Percentiles rank a stretch among this genome's conserved stretches.
Conservation (phyloP, 2,329 filamentous ascomycete genomes). For the Aureobasidium zeae region DNA sequence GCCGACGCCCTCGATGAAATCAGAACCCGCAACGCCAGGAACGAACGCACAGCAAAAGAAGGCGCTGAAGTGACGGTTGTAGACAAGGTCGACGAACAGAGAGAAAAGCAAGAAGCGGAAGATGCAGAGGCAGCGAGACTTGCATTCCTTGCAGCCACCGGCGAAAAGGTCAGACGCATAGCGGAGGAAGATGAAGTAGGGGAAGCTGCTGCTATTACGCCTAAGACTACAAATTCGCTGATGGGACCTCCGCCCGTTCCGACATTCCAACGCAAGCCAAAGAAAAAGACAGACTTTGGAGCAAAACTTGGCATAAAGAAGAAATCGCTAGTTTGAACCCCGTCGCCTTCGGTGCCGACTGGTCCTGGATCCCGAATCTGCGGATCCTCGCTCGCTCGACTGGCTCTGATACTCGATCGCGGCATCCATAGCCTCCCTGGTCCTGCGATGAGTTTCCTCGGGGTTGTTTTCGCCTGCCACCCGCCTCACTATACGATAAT, state of each 20-base stretch:
- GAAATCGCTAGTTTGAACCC: slow-evolving; percentile 39
- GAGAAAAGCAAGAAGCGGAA: slow-evolving; percentile 62
- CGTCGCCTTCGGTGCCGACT: background rate
- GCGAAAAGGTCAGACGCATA: slow-evolving; percentile 44
- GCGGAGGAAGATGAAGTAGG: slow-evolving; percentile 41
- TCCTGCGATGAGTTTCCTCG: background rate
- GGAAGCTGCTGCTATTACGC: slow-evolving; percentile 5
- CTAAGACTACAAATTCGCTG: slow-evolving; percentile 20
- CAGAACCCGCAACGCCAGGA: slow-evolving; percentile 76
- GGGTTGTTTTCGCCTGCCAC: background rate
- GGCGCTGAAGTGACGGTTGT: slow-evolving; percentile 49
- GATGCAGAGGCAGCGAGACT: slow-evolving; percentile 70
- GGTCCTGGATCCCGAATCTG: background rate
- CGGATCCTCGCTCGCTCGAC: slow-evolving; percentile 3
- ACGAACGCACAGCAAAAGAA: slow-evolving; percentile 61
- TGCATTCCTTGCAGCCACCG: slow-evolving; percentile 62
- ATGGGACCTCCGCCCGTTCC: slow-evolving; percentile 44
- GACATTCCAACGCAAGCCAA: slow-evolving; percentile 65
- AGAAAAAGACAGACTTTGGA: slow-evolving; percentile 77
- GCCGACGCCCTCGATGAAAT: slow-evolving; percentile 96
- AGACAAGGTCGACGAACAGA: slow-evolving; percentile 52
- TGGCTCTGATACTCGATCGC: slow-evolving; percentile 7
- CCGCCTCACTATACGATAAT: slow-evolving; percentile 9
- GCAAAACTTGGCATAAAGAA: slow-evolving; percentile 79
- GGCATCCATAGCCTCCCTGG: background rate